A percentile compares a stretch with the other conserved stretches of the same genome.
phyloP scores from a whole-genome alignment of 768 basidiomycete species.

The Pulveroboletus frians region DNA sequence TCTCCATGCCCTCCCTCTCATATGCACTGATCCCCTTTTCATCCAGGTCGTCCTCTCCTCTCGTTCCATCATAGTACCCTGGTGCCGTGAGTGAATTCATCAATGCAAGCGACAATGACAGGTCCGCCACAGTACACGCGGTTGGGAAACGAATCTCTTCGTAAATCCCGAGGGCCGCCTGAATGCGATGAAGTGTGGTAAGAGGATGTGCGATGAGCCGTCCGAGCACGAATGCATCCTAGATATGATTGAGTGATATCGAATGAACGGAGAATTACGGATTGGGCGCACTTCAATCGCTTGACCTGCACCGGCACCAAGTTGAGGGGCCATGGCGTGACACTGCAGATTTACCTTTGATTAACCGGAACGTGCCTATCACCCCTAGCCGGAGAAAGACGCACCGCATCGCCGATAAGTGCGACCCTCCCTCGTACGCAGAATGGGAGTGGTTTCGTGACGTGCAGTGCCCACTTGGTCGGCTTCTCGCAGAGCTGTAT shows the following conservation, averaged over 20 bases:
- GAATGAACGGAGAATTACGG: background rate
- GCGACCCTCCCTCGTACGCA: slow-evolving; percentile 38
- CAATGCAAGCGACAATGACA: slow-evolving; percentile 14
- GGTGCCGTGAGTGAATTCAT: slow-evolving; percentile 18
- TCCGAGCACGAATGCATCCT: slow-evolving; percentile 21
- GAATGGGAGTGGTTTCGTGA: slow-evolving; percentile 36
- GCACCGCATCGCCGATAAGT: slow-evolving; percentile 48
- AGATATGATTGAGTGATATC: background rate
- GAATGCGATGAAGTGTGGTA: slow-evolving; percentile 2
- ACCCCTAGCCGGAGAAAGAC: background rate
- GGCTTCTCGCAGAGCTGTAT: slow-evolving; percentile 33
- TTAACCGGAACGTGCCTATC: background rate
- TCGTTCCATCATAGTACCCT: slow-evolving; percentile 21
- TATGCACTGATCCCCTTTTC: slow-evolving; percentile 4
- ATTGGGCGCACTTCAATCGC: slow-evolving; percentile 19
- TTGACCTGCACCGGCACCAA: slow-evolving; percentile 24
- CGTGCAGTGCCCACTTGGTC: slow-evolving; percentile 43
- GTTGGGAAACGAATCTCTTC: slow-evolving; percentile 14
- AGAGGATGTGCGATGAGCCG: slow-evolving; percentile 18
- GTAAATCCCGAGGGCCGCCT: slow-evolving; percentile 4
- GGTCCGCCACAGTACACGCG: slow-evolving; percentile 8
- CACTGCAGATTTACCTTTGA: background rate
- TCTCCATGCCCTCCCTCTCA: slow-evolving; percentile 18
- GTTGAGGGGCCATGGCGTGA: slow-evolving; percentile 25
- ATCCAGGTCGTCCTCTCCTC: slow-evolving; percentile 5